These are phyloP conservation scores for Blastobotrys indianensis DNA, from an alignment of 1,139 yeast species.

Conservation along the genomic window DNA sequence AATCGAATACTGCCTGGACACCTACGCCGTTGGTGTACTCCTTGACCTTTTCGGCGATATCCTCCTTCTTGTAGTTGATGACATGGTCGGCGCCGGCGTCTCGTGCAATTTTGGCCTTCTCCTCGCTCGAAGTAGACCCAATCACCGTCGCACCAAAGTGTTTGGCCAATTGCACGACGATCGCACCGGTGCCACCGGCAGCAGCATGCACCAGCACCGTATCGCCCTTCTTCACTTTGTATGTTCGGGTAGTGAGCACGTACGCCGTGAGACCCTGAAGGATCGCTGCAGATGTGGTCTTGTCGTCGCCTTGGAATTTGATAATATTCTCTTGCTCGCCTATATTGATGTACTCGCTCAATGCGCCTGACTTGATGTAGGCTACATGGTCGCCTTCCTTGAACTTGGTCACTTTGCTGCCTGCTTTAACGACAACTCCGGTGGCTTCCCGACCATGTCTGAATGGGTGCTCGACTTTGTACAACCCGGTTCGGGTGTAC, in stretches of 20 bases:
- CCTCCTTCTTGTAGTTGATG: slow-evolving; percentile 54
- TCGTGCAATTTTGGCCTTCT: slow-evolving; percentile 46
- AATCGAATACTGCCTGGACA: slow-evolving; percentile 67
- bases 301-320: slow-evolving; percentile 41
- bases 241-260: slow-evolving; percentile 60
- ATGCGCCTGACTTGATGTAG: slow-evolving; percentile 45
- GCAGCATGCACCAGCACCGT: slow-evolving; percentile 79
- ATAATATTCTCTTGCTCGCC: slow-evolving; percentile 29
- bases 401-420: slow-evolving; percentile 50
- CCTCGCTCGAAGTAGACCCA: slow-evolving; percentile 75
- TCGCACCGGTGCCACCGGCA: slow-evolving; percentile 86
- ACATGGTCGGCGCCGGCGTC: slow-evolving; percentile 68
- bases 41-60: slow-evolving; percentile 51
- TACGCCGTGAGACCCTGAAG: slow-evolving; percentile 78
- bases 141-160: slow-evolving; percentile 70
- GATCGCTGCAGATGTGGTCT: slow-evolving; percentile 53
- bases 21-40: slow-evolving; percentile 70
- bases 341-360: slow-evolving; percentile 64
- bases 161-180: slow-evolving; percentile 58
- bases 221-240: slow-evolving; percentile 62
- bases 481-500: slow-evolving; percentile 74
- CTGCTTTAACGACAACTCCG: slow-evolving; percentile 67
- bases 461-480: slow-evolving; percentile 54
- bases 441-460: slow-evolving; percentile 80
- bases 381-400: slow-evolving; percentile 70